Base-by-base conservation (phyloP, 2,329 filamentous ascomycete species). In the Cytospora chrysosperma region DNA sequence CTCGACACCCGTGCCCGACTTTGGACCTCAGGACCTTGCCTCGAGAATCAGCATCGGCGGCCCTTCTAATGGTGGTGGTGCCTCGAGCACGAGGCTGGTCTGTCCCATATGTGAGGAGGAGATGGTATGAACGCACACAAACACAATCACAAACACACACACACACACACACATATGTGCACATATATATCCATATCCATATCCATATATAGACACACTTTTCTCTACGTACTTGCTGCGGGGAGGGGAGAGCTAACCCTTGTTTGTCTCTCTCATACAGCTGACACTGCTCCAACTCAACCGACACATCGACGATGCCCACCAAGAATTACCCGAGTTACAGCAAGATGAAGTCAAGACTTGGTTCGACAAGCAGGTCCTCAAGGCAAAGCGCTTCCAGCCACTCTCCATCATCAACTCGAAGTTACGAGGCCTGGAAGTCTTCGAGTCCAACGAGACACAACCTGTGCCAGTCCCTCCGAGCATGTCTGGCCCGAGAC, bases 81-180 rank as follows among this genome's bases (percentile, higher is more conserved):
- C 86, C 59, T 79, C 86, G 61, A 85, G 84, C 69, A 85, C 85
- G 68, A 85, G 85, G 75, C 86, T 99, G 64, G 87, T 94, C 61
- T 99, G 95, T 75, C 95, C 95, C n/a, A 99, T 99, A 73, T 99
- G 95, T 77, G 93, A 88, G 70, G 96, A 98, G 78, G 93, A 97
- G 76, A 99, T 99, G 95, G 93, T 95, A 79, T 55, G 55, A 34
- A 50, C 27, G 27, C 13, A 34, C 37, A 27, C 27, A 12, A 12
- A 9, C 21, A 21, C 19, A 28, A 8, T 19, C 15, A 19, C 37
- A 40, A 2, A 40, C 15, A 40, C 15, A n/a, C 19, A 17, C 2
- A 40, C 7, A 40, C 4, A 47, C 2, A 43, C 19, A 43, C 6
- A 43, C 21, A n/a, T 43, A n/a, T n/a, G n/a, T n/a, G n/a, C n/a